phyloP scores from a whole-genome alignment of 306 rosid species.

The Malus sylvestris region DNA sequence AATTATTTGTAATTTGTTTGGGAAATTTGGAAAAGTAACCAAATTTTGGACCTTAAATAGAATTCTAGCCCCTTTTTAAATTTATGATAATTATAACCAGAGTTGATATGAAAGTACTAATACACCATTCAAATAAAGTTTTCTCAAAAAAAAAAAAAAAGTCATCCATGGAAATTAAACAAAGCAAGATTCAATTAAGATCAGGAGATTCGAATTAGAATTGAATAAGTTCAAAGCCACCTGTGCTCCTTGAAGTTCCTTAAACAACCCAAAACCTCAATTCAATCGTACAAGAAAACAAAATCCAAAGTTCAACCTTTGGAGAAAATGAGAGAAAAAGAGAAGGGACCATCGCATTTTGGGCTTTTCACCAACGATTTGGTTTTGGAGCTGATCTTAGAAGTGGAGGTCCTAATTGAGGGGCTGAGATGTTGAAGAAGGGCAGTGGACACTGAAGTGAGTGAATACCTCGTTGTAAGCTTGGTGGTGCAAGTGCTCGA shows the following conservation, averaged over 20 bases:
- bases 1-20: too few relatives aligned
- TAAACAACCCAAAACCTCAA: constrained; percentile 10
- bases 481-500: constrained; percentile 90
- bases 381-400: constrained; percentile 86
- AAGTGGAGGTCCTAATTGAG: constrained; percentile 71
- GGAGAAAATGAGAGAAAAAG: neutral
- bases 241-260: constrained; percentile 92
- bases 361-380: constrained; percentile 88
- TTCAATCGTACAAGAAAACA: neutral
- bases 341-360: constrained; percentile 82
- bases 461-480: constrained; percentile 90
- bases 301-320: neutral
- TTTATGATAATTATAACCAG: too few relatives aligned
- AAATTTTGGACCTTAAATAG: too few relatives aligned
- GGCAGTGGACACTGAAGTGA: constrained; percentile 66
- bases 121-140: too few relatives aligned
- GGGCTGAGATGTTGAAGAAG: constrained; percentile 45
- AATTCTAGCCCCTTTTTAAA: too few relatives aligned
- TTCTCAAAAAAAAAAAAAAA: too few relatives aligned
- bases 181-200: too few relatives aligned
- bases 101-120: too few relatives aligned
- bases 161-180: too few relatives aligned
- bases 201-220: too few relatives aligned
- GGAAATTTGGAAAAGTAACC: too few relatives aligned
- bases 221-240: constrained; percentile 31